Percentiles rank a stretch among this genome's conserved stretches.
phyloP scores from a whole-genome alignment of 148 eudicot genomes.

The Oxyria digyna region DNA sequence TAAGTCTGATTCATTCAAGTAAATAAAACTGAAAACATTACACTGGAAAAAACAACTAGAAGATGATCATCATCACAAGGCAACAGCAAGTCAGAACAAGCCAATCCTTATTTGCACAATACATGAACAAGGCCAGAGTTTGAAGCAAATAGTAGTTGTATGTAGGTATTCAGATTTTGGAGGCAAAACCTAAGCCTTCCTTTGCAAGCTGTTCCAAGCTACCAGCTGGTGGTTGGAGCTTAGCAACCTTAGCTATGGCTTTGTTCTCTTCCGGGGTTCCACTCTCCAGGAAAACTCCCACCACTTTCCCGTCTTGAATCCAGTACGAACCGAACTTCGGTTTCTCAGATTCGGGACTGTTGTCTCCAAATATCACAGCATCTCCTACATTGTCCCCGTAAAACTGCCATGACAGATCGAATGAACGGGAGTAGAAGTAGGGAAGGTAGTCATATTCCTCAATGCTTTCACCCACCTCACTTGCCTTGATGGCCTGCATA shows the following conservation, averaged over 20 bases:
- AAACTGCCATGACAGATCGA: conserved; percentile 59
- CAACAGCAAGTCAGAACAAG: neutral
- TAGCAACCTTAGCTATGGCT: conserved; percentile 58
- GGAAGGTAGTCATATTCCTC: conserved; percentile 68
- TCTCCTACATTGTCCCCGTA: conserved; percentile 70
- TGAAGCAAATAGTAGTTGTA: neutral
- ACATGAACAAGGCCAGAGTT: neutral
- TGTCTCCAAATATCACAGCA: conserved; percentile 48
- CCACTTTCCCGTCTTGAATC: conserved; percentile 54
- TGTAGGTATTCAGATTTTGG: conserved; percentile 26
- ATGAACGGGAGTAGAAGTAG: conserved; percentile 62
- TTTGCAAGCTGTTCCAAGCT: conserved; percentile 39
- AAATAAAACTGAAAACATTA: neutral
- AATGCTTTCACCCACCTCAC: conserved; percentile 29
- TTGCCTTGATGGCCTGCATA: conserved; percentile 54
- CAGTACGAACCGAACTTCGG: conserved; percentile 59
- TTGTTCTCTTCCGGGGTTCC: conserved; percentile 66
- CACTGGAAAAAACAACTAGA: neutral
- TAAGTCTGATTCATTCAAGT: neutral
- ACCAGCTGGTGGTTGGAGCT: conserved; percentile 37
- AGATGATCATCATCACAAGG: neutral
- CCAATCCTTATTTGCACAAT: neutral
- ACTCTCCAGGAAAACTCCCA: conserved; percentile 54
- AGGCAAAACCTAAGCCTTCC: conserved; percentile 50
- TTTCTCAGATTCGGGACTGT: conserved; percentile 28